Evolutionary conservation across 495 filamentous ascomycete species (phyloP).

Genomic region (Chaetomidium leptoderma): DNA sequence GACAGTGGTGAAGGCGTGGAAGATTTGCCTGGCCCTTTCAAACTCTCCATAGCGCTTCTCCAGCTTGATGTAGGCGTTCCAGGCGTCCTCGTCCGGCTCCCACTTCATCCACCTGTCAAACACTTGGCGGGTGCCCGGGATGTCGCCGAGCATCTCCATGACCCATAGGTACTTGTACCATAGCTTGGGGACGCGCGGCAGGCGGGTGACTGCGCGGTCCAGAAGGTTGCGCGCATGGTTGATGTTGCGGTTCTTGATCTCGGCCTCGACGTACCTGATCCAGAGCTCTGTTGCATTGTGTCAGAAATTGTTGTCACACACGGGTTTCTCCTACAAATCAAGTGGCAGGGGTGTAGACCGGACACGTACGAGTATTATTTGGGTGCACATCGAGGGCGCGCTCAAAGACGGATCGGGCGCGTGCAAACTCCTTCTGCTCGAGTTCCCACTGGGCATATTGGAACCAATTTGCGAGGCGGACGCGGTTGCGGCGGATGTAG

Average conservation of each 20-base stretch:
- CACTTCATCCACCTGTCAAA: constrained; percentile 99
- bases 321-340: not conserved
- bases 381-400: constrained; percentile 88
- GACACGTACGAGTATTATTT: constrained; percentile 72
- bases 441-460: constrained; percentile 96
- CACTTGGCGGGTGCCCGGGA: constrained; percentile 86
- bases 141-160: constrained; percentile 94
- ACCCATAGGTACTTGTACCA: constrained; percentile 99
- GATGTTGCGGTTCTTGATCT: constrained; percentile 96
- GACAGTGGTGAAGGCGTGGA: constrained; percentile 85
- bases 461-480: constrained; percentile 99
- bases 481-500: constrained; percentile 90
- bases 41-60: constrained; percentile 94
- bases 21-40: constrained; percentile 77
- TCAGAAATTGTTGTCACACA: constrained; percentile 3
- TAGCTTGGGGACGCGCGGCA: constrained; percentile 87
- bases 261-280: constrained; percentile 89
- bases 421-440: constrained; percentile 96
- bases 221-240: constrained; percentile 94
- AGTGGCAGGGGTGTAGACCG: constrained; percentile 30
- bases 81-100: constrained; percentile 94
- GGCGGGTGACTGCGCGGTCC: constrained; percentile 88
- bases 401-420: constrained; percentile 94
- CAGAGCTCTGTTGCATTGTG: constrained; percentile 34
- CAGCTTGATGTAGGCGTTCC: constrained; percentile 92